Conservation (phyloP, 345 rosid genomes). For the Toxicodendron radicans region DNA sequence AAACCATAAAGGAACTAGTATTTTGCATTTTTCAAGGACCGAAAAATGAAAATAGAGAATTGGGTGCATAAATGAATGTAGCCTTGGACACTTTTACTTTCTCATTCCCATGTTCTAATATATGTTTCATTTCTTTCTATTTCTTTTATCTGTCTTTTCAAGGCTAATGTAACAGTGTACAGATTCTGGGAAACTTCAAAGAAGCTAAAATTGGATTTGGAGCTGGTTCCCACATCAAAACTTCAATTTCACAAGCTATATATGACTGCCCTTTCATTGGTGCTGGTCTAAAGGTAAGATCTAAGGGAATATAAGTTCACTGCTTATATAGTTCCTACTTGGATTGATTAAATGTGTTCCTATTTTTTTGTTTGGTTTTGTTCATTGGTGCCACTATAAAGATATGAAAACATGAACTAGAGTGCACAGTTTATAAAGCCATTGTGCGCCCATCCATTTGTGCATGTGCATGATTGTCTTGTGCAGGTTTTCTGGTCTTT, state of each 20-base stretch:
- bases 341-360: constrained; percentile 2
- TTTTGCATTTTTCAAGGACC: too few relatives aligned
- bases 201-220: constrained; percentile 94
- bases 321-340: neutral
- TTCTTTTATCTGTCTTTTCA: constrained; percentile 15
- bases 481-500: neutral
- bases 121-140: neutral
- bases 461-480: neutral
- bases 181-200: constrained; percentile 67
- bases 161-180: constrained; percentile 27
- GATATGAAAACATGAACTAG: neutral
- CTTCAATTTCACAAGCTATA: constrained; percentile 65
- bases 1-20: too few relatives aligned
- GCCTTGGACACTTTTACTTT: constrained; percentile 10
- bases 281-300: constrained; percentile 62
- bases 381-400: neutral
- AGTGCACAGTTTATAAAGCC: neutral
- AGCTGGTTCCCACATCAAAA: constrained; percentile 60
- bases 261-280: constrained; percentile 84
- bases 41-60: too few relatives aligned
- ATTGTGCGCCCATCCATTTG: neutral
- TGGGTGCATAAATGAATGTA: too few relatives aligned
- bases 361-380: neutral
- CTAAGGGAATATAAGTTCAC: constrained; percentile 5
- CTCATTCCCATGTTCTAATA: neutral